phyloP scores from a whole-genome alignment of 2,329 filamentous ascomycete genomes.

The Talaromyces sp. region DNA sequence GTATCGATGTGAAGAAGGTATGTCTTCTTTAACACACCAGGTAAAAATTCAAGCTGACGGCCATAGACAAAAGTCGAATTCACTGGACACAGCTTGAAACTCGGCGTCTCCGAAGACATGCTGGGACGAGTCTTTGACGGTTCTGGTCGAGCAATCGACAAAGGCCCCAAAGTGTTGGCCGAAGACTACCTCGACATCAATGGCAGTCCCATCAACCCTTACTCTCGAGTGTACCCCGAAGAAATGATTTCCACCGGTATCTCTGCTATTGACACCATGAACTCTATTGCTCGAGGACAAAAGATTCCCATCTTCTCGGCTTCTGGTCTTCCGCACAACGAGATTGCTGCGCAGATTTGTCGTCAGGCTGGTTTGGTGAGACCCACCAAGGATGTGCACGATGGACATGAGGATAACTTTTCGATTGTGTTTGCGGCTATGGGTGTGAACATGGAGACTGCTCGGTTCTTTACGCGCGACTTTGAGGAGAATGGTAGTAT shows the following conservation, averaged over 20 bases:
- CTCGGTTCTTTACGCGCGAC: conserved; percentile 95
- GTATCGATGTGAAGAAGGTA: conserved; percentile 98
- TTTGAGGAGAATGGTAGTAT: conserved; percentile 99
- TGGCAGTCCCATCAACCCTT: conserved; percentile 97
- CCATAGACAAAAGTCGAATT: conserved; percentile 91
- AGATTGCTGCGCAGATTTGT: conserved; percentile 98
- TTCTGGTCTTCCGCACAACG: conserved; percentile 96
- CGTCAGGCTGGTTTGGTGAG: conserved; percentile 88
- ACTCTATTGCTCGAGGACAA: conserved; percentile 94
- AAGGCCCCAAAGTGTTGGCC: conserved; percentile 94
- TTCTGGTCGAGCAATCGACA: conserved; percentile 96
- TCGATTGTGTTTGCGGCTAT: conserved; percentile 99
- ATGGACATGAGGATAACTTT: conserved; percentile 98
- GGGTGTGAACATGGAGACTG: conserved; percentile 99
- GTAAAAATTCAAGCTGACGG: conserved; percentile 20
- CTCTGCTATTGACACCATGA: conserved; percentile 98
- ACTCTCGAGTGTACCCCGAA: conserved; percentile 95
- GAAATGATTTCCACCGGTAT: conserved; percentile 99
- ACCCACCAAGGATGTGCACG: conserved; percentile 91
- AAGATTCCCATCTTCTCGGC: conserved; percentile 99
- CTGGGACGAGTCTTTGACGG: conserved; percentile 98
- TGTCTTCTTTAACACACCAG: background rate
- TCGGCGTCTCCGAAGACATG: conserved; percentile 99
- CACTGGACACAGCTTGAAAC: conserved; percentile 93
- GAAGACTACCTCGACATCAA: conserved; percentile 99